These are phyloP conservation scores for Triticum turgidum DNA, from an alignment of 176 grass and related monocot genomes.

Conservation along the genomic window DNA sequence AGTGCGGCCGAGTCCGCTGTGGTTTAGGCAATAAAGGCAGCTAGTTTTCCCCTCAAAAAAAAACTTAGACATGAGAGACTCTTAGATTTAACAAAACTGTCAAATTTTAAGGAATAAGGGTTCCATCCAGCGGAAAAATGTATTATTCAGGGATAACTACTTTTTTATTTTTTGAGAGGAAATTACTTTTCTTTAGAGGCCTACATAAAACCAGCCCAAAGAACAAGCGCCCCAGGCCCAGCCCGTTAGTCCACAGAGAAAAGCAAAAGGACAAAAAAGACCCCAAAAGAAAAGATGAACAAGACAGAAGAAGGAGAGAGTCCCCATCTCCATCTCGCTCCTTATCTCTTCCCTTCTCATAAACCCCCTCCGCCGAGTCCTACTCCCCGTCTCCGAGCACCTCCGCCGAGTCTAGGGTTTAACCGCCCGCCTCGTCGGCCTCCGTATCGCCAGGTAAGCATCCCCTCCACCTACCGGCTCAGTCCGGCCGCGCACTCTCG, in stretches of 20 bases:
- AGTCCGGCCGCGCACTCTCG: background rate
- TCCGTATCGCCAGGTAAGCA: conserved; percentile 31
- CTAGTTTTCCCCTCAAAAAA: no score
- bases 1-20: no score
- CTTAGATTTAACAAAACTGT: no score
- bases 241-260: conserved; percentile 1
- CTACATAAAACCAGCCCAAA: background rate
- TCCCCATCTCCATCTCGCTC: conserved; percentile 21
- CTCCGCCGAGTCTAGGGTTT: conserved; percentile 29
- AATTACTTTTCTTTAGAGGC: no score
- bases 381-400: background rate
- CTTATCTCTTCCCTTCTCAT: conserved; percentile 37
- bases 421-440: background rate
- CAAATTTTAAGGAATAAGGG: no score
- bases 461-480: background rate
- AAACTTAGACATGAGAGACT: no score
- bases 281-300: background rate
- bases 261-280: background rate
- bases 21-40: no score
- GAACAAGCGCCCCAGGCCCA: background rate
- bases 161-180: no score
- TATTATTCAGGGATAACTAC: no score
- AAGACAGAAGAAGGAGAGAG: background rate
- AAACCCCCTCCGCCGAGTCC: conserved; percentile 26
- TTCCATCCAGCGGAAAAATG: no score